phyloP scores from a whole-genome alignment of 2,329 filamentous ascomycete genomes.

The Colletotrichum cuscutae region DNA sequence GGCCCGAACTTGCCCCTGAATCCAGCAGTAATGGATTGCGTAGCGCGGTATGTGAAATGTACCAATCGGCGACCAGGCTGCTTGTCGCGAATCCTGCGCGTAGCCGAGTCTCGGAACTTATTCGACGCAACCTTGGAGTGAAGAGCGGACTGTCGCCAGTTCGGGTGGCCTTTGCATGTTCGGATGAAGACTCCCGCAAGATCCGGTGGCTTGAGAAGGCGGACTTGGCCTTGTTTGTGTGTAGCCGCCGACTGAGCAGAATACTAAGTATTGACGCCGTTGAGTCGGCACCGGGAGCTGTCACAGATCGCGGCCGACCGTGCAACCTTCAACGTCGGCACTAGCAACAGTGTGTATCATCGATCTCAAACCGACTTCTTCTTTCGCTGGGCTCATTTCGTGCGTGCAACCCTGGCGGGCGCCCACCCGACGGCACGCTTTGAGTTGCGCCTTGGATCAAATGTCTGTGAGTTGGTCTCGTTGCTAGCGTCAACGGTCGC shows the following conservation, averaged over 20 bases:
- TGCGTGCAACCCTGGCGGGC: not conserved
- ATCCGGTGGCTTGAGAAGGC: too few relatives aligned
- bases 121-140: not conserved
- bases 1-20: conserved; percentile 7
- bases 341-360: not conserved
- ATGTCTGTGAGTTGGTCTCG: not conserved
- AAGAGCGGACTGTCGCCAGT: not conserved
- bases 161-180: not conserved
- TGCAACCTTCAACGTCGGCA: not conserved
- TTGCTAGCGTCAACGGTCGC: not conserved
- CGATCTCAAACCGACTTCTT: not conserved
- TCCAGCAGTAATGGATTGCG: not conserved
- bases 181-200: not conserved
- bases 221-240: too few relatives aligned
- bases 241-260: too few relatives aligned
- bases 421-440: not conserved
- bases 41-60: not conserved
- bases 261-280: too few relatives aligned
- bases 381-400: not conserved
- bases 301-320: not conserved
- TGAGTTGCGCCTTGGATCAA: not conserved
- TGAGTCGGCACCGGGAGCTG: not conserved
- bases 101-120: not conserved
- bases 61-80: not conserved
- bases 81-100: not conserved